Evolutionary conservation across 2,329 filamentous ascomycete genomes (phyloP), one percentile per base, ranked within the genome.

Genomic region (Dothidotthia symphoricarpi): DNA sequence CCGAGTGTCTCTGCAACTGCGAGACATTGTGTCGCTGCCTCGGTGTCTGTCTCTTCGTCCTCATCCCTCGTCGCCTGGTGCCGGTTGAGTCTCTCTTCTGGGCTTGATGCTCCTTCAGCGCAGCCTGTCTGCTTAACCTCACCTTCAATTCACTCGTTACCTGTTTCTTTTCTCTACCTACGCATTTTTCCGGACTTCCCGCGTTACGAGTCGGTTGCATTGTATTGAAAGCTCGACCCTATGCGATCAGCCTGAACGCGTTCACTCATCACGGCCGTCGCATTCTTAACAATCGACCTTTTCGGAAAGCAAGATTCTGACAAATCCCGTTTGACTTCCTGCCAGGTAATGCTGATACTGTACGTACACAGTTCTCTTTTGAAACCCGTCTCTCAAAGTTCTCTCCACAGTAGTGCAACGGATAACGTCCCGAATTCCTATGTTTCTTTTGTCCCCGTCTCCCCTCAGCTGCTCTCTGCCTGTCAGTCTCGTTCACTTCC

Each of bases 311-410:
- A 24, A 45, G 39, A 43, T 45, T 55, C 54, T 39, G 43, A 53
- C 49, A 43, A n/a, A 34, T 31, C 42, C 48, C 35, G 55, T 62
- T 53, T 57, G 53, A 57, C 39, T 39, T 45, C 31, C 39, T 33
- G 31, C 48, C 34, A 34, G 36, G 29, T 39, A 34, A 83, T 58
- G 72, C 85, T 38, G 37, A 53, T 54, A 49, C 46, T 55, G 63
- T 67, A 65, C 48, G 63, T 66, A 55, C 50, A 44, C 41, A 35
- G 39, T 43, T 53, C 45, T 41, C 35, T 57, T 51, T 51, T 63
- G 59, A 65, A 66, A 64, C 61, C 43, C 54, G 47, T 30, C 56
- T 52, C 53, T 55, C 58, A 56, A 47, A 58, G 31, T 53, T 49
- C 36, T 44, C 43, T 47, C 45, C 43, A 42, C 45, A 30, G 34